Base-by-base conservation (phyloP, 164 flowering plant genomes). In the Chimonanthus praecox region DNA sequence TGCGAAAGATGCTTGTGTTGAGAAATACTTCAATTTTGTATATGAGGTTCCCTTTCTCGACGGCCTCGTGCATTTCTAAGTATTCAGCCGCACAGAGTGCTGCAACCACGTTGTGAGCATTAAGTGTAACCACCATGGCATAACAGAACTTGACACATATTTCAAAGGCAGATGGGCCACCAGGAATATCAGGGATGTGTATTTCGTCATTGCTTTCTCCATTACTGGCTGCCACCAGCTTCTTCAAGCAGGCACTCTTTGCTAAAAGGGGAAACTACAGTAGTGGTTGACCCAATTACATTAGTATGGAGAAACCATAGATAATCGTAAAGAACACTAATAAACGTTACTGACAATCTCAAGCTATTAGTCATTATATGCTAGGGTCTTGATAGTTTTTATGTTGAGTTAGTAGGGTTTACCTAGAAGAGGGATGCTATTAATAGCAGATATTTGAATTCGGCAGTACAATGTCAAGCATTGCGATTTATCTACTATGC, bases 211-310 rank as follows among this genome's bases (percentile, higher is more conserved):
- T 75, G 67, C 79, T 82, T 64, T 85, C 83, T 16, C 85, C 95
- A 73, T 74, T 81, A 20, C 82, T 15, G n/a, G 79, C 70, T 18
- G 90, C 75, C 13, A 87, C 93, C 83, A 91, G 60, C 82, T 88
- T 92, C 78, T 94, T 97, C 78, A 96, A 77, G 67, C 74, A 80
- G 2, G 87, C 82, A 72, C 99, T 87, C 81, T 92, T 92, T 60
- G 99, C 92, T 66, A 94, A 78, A 33, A 96, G 93, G n/a, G 99
- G 99, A 79, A 96, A 96, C 99, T 94, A 81, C 85, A 86, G 10
- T 69, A 47, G 4, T 64, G 8, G 43, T 21, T 9, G 46, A 49
- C 60, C 46, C 47, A 54, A 50, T 51, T 44, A 68, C 16, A 60
- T 47, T 54, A 10, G 60, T 13, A 54, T 54, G 15, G 11, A 54